phyloP scores from a whole-genome alignment of 257 asterid genomes.

The Verbascum thapsus region DNA sequence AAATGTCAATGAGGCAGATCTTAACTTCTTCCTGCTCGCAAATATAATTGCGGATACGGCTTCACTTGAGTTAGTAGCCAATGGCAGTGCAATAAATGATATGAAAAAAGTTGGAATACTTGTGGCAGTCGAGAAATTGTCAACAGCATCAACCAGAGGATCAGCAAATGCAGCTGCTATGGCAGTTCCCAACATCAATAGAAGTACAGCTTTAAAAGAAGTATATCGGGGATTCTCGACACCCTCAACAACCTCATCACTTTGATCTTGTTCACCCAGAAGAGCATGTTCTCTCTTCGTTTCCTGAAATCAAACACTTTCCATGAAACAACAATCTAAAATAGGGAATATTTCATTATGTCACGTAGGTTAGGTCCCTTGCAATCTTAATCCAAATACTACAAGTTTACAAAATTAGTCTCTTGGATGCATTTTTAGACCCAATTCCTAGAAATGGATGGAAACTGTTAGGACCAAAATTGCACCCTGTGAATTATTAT shows the following conservation, averaged over 20 bases:
- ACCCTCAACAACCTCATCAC: conserved; percentile 66
- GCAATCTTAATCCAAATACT: too few relatives aligned
- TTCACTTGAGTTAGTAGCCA: conserved; percentile 97
- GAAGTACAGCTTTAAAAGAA: conserved; percentile 62
- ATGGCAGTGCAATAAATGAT: conserved; percentile 80
- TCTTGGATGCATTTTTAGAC: too few relatives aligned
- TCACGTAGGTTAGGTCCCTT: too few relatives aligned
- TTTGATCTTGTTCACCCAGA: conserved; percentile 52
- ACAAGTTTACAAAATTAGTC: too few relatives aligned
- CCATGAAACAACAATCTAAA: conserved; percentile 16
- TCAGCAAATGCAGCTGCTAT: conserved; percentile 96
- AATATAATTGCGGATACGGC: conserved; percentile 91
- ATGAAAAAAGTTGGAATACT: conserved; percentile 86
- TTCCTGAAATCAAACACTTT: conserved; percentile 48
- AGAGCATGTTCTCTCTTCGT: conserved; percentile 73
- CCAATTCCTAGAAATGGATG: too few relatives aligned
- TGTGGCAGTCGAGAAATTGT: conserved; percentile 82
- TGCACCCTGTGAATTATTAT: too few relatives aligned
- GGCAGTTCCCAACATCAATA: conserved; percentile 67
- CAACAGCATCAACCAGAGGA: conserved; percentile 88
- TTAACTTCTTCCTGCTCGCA: conserved; percentile 71
- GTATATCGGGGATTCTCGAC: conserved; percentile 50
- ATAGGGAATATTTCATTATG: too few relatives aligned
- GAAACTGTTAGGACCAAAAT: too few relatives aligned
- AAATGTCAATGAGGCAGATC: conserved; percentile 86